These are phyloP conservation scores for Brassica nigra DNA, from an alignment of 345 rosid species.

Conservation along the genomic window DNA sequence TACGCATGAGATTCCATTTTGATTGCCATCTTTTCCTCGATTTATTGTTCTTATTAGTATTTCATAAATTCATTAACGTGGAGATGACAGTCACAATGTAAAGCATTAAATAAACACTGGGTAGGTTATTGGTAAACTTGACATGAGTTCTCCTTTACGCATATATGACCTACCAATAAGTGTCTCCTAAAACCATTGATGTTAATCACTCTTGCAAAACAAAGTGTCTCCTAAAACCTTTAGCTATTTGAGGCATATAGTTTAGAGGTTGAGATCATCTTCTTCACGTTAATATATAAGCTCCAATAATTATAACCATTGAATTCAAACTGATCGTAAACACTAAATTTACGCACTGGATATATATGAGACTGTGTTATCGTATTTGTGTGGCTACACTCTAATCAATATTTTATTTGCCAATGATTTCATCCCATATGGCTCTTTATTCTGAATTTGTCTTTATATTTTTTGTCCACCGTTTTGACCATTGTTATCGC, in stretches of 20 bases:
- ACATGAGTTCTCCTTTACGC: background rate
- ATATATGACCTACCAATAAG: background rate
- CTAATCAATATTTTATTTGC: background rate
- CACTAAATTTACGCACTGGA: background rate
- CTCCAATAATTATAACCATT: background rate
- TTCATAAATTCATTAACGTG: background rate
- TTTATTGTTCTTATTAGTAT: background rate
- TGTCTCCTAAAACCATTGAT: background rate
- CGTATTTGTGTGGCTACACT: background rate
- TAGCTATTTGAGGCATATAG: background rate
- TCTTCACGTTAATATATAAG: background rate
- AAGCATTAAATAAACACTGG: background rate
- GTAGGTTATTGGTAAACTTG: background rate
- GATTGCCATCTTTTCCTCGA: background rate
- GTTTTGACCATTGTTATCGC: background rate
- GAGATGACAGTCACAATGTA: background rate
- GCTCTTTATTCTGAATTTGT: background rate
- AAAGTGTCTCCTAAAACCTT: background rate
- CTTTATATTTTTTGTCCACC: background rate
- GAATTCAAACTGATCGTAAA: background rate
- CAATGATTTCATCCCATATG: background rate
- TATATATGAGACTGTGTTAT: background rate
- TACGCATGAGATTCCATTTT: slow-evolving; percentile 18
- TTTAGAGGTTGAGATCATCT: background rate
- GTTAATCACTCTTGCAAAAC: background rate